Evolutionary conservation across 148 eudicot genomes (phyloP).

Genomic region (Beta vulgaris): DNA sequence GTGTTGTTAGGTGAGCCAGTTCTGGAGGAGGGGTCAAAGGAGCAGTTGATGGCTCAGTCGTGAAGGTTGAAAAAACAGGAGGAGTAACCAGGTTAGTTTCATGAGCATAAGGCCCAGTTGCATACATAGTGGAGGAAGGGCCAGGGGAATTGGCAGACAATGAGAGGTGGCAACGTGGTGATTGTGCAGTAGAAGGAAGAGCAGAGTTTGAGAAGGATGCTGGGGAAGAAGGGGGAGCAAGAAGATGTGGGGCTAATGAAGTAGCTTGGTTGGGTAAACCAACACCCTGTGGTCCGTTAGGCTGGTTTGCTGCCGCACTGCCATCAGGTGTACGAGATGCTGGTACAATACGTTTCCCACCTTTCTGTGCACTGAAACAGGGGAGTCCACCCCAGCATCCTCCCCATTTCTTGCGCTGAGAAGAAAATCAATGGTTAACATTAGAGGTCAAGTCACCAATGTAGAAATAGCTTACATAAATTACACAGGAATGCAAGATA

Average conservation of each 20-base stretch:
- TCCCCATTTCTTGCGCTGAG: conserved; percentile 86
- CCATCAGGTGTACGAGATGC: conserved; percentile 82
- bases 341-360: conserved; percentile 87
- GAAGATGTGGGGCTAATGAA: conserved; percentile 65
- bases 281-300: conserved; percentile 63
- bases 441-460: background rate
- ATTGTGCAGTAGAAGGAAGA: conserved; percentile 87
- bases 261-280: conserved; percentile 54
- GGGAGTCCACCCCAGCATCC: conserved; percentile 83
- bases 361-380: conserved; percentile 72
- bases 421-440: conserved; percentile 26
- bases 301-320: conserved; percentile 51
- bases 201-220: conserved; percentile 88
- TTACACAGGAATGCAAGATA: background rate
- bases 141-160: conserved; percentile 79
- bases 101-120: conserved; percentile 94
- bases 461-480: background rate
- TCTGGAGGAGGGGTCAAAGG: conserved; percentile 98
- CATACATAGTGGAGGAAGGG: conserved; percentile 80
- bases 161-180: conserved; percentile 68
- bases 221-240: conserved; percentile 98
- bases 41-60: conserved; percentile 98
- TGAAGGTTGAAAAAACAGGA: conserved; percentile 89
- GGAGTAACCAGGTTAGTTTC: conserved; percentile 95
- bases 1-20: conserved; percentile 90